Evolutionary conservation across 2,329 filamentous ascomycete genomes (phyloP), one percentile per base, ranked within the genome.

Genomic region (Lecanicillium sp.): DNA sequence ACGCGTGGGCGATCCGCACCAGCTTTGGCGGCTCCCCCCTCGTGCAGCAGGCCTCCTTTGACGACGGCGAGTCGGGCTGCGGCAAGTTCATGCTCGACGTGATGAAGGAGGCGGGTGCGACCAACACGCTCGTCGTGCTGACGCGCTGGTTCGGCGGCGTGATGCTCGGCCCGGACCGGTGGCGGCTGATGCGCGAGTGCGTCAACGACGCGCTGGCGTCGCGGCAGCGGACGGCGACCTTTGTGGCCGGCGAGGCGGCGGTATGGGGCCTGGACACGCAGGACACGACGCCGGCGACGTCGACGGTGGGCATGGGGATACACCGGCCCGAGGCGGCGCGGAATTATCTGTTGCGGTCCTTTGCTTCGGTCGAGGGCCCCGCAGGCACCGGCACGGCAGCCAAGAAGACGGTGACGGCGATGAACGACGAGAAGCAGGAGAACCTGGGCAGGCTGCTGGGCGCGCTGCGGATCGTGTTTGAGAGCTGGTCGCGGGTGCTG

Each of bases 401-500:
- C 63, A 82, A 77, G 61, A 78, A 71, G 58, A 76, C 77, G 2
- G 63, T 65, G 4, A 70, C 74, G 42, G 70, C 70, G 9, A 55
- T 76, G 10, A 74, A 78, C 15, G 69, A 72, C 1, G 79, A 87
- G 59, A 87, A 80, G 56, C 80, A 85, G 56, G 73, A 77, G 48
- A 90, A 89, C 56, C 67, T 93, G 1, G 80, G 79, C 0, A 67
- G 84, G 48, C 64, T 94, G 3, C 70, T 95, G 0, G 83, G 79
- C 3, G 83, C 86, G 0, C 68, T 95, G 49, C 78, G 90, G 52
- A 62, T 88, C 17, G 62, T 94, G 1, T 90, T 81, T 57, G 72
- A 75, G 39, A 91, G 87, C 52, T 95, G 89, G 90, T 73, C 75
- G 1, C 66, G 70, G n/a, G 74, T 79, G 24, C 62, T 94, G 27